Conservation (phyloP, 164 flowering plant species). For the Magnolia officinalis region DNA sequence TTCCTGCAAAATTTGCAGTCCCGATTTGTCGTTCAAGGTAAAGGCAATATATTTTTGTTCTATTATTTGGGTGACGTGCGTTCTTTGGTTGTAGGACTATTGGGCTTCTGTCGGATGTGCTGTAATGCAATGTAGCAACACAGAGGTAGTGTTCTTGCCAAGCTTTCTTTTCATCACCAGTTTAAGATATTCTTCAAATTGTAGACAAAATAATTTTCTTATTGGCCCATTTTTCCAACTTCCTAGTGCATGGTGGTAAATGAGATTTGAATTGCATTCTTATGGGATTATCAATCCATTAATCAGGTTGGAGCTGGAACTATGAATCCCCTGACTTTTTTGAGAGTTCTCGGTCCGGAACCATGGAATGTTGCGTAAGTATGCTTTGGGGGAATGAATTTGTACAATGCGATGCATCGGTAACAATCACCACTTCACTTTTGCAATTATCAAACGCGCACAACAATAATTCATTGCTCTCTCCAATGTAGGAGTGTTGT, state of each 20-base stretch:
- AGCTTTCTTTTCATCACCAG: not conserved
- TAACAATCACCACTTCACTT: too few relatives aligned
- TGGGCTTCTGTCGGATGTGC: slow-evolving; percentile 99
- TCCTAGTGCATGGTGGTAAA: not conserved
- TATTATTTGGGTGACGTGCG: not conserved
- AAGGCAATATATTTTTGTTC: not conserved
- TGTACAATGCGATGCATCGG: too few relatives aligned
- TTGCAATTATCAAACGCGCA: too few relatives aligned
- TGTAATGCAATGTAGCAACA: slow-evolving; percentile 97
- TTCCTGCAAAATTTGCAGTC: not conserved
- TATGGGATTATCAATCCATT: slow-evolving; percentile 9
- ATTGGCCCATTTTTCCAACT: too few relatives aligned
- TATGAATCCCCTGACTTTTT: slow-evolving; percentile 93
- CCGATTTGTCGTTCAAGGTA: not conserved
- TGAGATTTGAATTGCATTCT: not conserved
- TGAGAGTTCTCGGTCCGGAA: slow-evolving; percentile 98
- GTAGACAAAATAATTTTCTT: too few relatives aligned
- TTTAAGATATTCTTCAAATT: not conserved
- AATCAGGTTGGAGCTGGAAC: slow-evolving; percentile 98
- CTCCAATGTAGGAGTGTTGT: too few relatives aligned
- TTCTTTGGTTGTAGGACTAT: slow-evolving; percentile 51
- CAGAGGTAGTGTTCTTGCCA: slow-evolving; percentile 58
- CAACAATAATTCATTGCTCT: too few relatives aligned
- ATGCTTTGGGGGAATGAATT: slow-evolving; percentile 11
- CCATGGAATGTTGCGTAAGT: slow-evolving; percentile 99